These are phyloP conservation scores for Pichia sp. DNA, from an alignment of 1,139 yeast genomes.

Conservation along the genomic window DNA sequence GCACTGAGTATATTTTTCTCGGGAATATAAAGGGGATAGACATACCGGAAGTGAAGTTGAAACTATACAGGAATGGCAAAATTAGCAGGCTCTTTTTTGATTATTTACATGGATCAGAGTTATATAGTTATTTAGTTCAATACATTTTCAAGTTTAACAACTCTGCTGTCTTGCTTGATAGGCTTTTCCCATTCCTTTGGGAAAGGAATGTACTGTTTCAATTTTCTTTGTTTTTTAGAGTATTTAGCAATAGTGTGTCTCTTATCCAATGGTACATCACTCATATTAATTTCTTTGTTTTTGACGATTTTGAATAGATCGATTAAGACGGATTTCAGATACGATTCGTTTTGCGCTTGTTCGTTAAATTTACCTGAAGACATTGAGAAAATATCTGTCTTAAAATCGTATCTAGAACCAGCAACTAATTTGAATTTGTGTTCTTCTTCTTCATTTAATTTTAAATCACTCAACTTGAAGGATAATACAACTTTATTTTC, in stretches of 20 bases:
- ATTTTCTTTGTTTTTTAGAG: slow-evolving; percentile 30
- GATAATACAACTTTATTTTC: slow-evolving; percentile 61
- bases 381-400: slow-evolving; percentile 51
- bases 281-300: slow-evolving; percentile 64
- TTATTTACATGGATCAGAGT: no score
- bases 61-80: no score
- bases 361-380: slow-evolving; percentile 58
- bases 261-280: slow-evolving; percentile 74
- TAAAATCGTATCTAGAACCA: slow-evolving; percentile 67
- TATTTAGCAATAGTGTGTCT: slow-evolving; percentile 51
- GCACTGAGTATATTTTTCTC: no score
- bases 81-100: no score
- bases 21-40: no score
- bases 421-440: slow-evolving; percentile 78
- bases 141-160: no score
- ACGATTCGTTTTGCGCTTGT: slow-evolving; percentile 80
- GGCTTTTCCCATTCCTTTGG: slow-evolving; percentile 72
- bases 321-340: slow-evolving; percentile 55
- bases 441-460: slow-evolving; percentile 40
- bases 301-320: slow-evolving; percentile 42
- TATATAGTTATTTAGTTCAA: no score
- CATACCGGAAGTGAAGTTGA: no score
- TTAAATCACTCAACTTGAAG: slow-evolving; percentile 47
- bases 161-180: no score
- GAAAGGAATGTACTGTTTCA: slow-evolving; percentile 36